These are phyloP conservation scores for Paecilomyces sp. DNA, from an alignment of 2,329 filamentous ascomycete species.

Conservation along the genomic window DNA sequence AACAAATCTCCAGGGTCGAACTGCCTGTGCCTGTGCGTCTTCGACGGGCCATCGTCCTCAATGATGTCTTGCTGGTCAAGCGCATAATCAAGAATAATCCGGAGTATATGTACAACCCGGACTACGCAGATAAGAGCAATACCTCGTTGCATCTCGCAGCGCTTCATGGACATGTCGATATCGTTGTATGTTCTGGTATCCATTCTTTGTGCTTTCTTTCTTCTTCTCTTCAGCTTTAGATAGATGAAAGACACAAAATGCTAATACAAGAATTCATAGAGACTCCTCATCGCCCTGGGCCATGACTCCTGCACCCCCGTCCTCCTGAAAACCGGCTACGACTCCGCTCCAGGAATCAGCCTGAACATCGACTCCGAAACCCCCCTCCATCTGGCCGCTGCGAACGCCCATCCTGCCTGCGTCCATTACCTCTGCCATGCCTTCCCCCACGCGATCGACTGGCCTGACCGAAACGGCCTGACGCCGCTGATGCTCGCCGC, in stretches of 20 bases:
- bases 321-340: slow-evolving; percentile 18
- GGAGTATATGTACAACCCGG: slow-evolving; percentile 67
- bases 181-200: slow-evolving; percentile 43
- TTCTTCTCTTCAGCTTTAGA: background rate
- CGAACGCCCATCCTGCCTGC: slow-evolving; percentile 62
- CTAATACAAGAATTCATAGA: slow-evolving; percentile 22
- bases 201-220: background rate
- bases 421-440: slow-evolving; percentile 63
- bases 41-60: slow-evolving; percentile 71
- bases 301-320: slow-evolving; percentile 56
- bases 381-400: slow-evolving; percentile 70
- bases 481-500: slow-evolving; percentile 39
- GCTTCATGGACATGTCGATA: slow-evolving; percentile 60
- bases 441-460: slow-evolving; percentile 57
- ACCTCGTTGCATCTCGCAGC: slow-evolving; percentile 78
- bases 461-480: slow-evolving; percentile 60
- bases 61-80: slow-evolving; percentile 64
- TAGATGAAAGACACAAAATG: background rate
- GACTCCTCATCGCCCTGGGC: slow-evolving; percentile 62
- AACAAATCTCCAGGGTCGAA: slow-evolving; percentile 11
- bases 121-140: slow-evolving; percentile 68
- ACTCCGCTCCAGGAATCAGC: slow-evolving; percentile 49
- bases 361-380: slow-evolving; percentile 76
- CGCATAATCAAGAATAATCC: slow-evolving; percentile 72
- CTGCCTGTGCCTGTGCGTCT: slow-evolving; percentile 59